Percentiles rank a stretch among this genome's conserved stretches.
Evolutionary conservation across 345 rosid genomes (phyloP).

Genomic region (Carallia pectinifolia): DNA sequence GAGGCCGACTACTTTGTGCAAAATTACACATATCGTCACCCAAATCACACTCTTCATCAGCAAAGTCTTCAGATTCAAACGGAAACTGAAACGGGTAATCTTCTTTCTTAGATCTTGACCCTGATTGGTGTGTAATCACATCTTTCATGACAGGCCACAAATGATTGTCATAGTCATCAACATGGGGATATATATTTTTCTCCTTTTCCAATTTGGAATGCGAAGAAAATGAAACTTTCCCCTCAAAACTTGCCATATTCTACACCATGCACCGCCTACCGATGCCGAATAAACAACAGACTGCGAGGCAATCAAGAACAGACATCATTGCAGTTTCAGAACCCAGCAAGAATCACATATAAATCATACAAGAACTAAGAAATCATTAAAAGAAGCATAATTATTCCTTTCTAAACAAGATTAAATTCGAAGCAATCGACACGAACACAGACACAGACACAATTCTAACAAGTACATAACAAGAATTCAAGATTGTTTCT

Average conservation of each 20-base stretch:
- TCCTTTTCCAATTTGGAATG: constrained; percentile 11
- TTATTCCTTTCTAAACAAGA: too few species aligned
- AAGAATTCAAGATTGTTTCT: neutral
- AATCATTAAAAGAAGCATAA: too few species aligned
- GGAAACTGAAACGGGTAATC: constrained; percentile 42
- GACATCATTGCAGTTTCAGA: too few species aligned
- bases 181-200: constrained; percentile 20
- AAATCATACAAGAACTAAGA: too few species aligned
- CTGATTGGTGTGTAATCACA: neutral
- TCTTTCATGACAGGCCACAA: constrained; percentile 16
- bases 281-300: neutral
- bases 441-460: too few species aligned
- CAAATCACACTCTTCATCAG: constrained; percentile 65
- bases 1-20: constrained; percentile 38
- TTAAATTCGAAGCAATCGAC: too few species aligned
- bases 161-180: constrained; percentile 16
- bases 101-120: constrained; percentile 29
- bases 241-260: constrained; percentile 23
- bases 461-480: constrained; percentile 42
- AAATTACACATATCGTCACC: constrained; percentile 33
- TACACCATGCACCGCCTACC: neutral
- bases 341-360: too few species aligned
- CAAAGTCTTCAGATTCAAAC: constrained; percentile 44
- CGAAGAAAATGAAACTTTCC: constrained; percentile 14
- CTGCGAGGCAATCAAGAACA: neutral